These are phyloP conservation scores for Handroanthus guayacan DNA, from an alignment of 257 asterid genomes.

Conservation along the genomic window DNA sequence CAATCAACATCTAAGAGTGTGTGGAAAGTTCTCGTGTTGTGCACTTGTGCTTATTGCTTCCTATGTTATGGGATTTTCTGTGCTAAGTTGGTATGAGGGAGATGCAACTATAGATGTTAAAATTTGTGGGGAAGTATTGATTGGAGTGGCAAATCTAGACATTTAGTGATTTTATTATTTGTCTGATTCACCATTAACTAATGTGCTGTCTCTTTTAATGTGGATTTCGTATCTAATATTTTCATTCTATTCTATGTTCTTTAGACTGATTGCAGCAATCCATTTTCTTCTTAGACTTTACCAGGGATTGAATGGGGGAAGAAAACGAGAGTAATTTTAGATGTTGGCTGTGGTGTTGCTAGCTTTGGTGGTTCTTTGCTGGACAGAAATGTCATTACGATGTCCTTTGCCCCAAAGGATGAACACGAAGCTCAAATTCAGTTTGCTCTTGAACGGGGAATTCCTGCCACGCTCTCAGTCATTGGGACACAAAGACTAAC, in stretches of 20 bases:
- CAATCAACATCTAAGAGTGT: no score
- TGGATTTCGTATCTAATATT: constrained; percentile 2
- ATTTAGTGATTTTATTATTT: not conserved
- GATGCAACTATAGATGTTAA: not conserved
- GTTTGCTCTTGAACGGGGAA: constrained; percentile 96
- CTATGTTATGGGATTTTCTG: not conserved
- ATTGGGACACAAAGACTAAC: constrained; percentile 84
- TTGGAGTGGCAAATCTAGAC: constrained; percentile 8
- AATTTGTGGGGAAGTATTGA: constrained; percentile 13
- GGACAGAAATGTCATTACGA: constrained; percentile 76
- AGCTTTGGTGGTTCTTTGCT: constrained; percentile 94
- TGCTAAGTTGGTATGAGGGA: constrained; percentile 13
- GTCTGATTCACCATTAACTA: no score
- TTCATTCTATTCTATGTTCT: constrained; percentile 10
- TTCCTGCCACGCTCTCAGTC: constrained; percentile 88
- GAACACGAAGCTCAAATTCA: constrained; percentile 99
- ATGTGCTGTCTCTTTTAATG: not conserved
- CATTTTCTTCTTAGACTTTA: constrained; percentile 50
- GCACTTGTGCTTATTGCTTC: constrained; percentile 11
- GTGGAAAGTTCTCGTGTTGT: not conserved
- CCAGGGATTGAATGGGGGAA: constrained; percentile 83
- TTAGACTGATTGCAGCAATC: constrained; percentile 15
- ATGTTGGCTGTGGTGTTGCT: constrained; percentile 99
- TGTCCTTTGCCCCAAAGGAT: constrained; percentile 98
- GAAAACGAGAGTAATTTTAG: constrained; percentile 82